These are phyloP conservation scores for Trichoderma atrobrunneum DNA, from an alignment of 2,329 filamentous ascomycete genomes.

Conservation along the genomic window DNA sequence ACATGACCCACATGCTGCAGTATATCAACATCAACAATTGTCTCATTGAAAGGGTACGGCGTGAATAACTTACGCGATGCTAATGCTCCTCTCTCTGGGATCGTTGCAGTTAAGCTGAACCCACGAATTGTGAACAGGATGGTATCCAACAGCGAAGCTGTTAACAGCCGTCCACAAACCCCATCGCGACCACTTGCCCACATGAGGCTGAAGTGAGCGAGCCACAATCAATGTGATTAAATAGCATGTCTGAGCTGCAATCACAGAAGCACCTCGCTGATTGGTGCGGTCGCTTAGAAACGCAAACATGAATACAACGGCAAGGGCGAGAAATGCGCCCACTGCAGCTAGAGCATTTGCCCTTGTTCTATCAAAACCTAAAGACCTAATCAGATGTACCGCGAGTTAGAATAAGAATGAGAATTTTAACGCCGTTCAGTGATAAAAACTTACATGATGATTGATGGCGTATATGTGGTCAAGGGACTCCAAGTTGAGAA, in stretches of 20 bases:
- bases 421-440: background rate
- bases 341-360: constrained; percentile 48
- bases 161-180: constrained; percentile 52
- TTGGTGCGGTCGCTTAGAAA: constrained; percentile 47
- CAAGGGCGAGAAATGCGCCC: constrained; percentile 43
- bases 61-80: constrained; percentile 41
- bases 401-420: background rate
- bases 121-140: constrained; percentile 53
- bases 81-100: constrained; percentile 46
- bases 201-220: constrained; percentile 40
- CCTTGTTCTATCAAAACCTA: constrained; percentile 44
- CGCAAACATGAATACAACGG: constrained; percentile 47
- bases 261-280: constrained; percentile 42
- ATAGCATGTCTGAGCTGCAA: constrained; percentile 44
- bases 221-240: constrained; percentile 43
- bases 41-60: background rate
- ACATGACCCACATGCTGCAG: constrained; percentile 46
- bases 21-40: background rate
- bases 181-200: constrained; percentile 48
- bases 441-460: constrained; percentile 35
- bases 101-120: constrained; percentile 50
- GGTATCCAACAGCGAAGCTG: constrained; percentile 50
- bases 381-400: constrained; percentile 27
- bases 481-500: constrained; percentile 53
- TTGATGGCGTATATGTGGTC: constrained; percentile 50